Percentiles rank a stretch among this genome's conserved stretches.
These are phyloP conservation scores for Puya raimondii DNA, from an alignment of 176 grass and related monocot species.

Conservation along the genomic window DNA sequence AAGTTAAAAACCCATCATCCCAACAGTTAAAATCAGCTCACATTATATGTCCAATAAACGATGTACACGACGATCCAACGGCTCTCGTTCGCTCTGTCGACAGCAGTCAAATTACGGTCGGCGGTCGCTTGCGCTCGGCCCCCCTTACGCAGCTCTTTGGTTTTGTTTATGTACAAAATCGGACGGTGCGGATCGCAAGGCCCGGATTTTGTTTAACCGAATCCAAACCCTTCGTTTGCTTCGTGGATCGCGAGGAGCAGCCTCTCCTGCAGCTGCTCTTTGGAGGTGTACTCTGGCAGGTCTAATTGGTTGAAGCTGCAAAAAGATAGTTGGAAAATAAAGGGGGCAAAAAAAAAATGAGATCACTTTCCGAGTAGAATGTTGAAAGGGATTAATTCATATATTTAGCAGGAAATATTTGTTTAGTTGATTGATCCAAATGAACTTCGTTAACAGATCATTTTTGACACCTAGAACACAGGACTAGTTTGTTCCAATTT, in stretches of 20 bases:
- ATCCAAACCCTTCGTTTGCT: conserved; percentile 96
- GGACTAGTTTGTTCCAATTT: too few relatives aligned
- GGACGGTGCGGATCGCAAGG: background rate
- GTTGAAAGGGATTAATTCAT: background rate
- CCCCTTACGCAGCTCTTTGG: too few relatives aligned
- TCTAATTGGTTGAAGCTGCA: conserved; percentile 98
- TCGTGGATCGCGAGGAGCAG: conserved; percentile 90
- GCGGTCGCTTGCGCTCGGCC: too few relatives aligned
- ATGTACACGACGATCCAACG: too few relatives aligned
- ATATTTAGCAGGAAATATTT: background rate
- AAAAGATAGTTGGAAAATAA: background rate
- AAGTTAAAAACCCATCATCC: too few relatives aligned
- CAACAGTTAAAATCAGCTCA: too few relatives aligned
- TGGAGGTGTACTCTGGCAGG: conserved; percentile 90
- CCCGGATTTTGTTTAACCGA: conserved; percentile 40
- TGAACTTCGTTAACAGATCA: too few relatives aligned
- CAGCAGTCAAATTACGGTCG: too few relatives aligned
- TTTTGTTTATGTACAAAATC: conserved; percentile 24
- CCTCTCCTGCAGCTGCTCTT: conserved; percentile 87
- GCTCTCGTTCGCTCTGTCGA: too few relatives aligned
- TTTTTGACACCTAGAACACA: too few relatives aligned
- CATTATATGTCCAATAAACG: too few relatives aligned
- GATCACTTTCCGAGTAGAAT: conserved; percentile 7
- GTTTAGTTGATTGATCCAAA: too few relatives aligned
- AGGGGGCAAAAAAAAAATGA: background rate